A percentile compares a stretch with the other conserved stretches of the same genome.
Conservation (phyloP, 1,139 yeast species). For the Geotrichum europaeum region DNA sequence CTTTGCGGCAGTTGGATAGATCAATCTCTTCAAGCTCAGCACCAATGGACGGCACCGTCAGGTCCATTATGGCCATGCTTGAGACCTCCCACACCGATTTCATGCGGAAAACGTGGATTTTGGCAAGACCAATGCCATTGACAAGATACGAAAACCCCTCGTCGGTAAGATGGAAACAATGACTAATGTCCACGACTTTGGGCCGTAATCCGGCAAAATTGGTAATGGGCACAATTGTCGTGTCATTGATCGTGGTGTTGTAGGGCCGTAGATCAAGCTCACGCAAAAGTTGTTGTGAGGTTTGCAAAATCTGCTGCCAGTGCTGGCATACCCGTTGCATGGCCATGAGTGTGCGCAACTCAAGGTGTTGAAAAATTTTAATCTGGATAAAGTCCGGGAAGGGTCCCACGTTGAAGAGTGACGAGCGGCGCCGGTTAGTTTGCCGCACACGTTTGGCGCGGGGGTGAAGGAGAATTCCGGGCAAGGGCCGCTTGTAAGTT, state of each 20-base stretch:
- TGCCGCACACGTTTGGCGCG: conserved; percentile 26
- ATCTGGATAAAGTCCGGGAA: conserved; percentile 54
- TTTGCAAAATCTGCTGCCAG: conserved; percentile 62
- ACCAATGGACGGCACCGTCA: conserved; percentile 62
- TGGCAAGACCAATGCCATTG: conserved; percentile 63
- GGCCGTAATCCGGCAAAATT: conserved; percentile 70
- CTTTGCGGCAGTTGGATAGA: conserved; percentile 66
- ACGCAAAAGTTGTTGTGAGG: conserved; percentile 48
- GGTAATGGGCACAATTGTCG: conserved; percentile 51
- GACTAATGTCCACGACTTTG: conserved; percentile 52
- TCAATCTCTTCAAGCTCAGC: conserved; percentile 53
- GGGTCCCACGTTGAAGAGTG: conserved; percentile 50
- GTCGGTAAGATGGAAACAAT: conserved; percentile 72
- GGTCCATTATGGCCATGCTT: conserved; percentile 75
- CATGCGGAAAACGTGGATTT: conserved; percentile 51
- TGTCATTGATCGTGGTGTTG: conserved; percentile 56
- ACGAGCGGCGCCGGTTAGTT: conserved; percentile 49
- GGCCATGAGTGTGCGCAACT: conserved; percentile 53
- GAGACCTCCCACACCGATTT: conserved; percentile 70
- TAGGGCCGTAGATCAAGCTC: conserved; percentile 53
- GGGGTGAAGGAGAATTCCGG: conserved; percentile 19
- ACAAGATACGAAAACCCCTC: conserved; percentile 66
- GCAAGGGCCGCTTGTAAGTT: conserved; percentile 2
- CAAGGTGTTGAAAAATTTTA: conserved; percentile 47
- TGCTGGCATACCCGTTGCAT: conserved; percentile 51